Conservation (phyloP, 2,329 filamentous ascomycete genomes). For the Botrytis cinerea region DNA sequence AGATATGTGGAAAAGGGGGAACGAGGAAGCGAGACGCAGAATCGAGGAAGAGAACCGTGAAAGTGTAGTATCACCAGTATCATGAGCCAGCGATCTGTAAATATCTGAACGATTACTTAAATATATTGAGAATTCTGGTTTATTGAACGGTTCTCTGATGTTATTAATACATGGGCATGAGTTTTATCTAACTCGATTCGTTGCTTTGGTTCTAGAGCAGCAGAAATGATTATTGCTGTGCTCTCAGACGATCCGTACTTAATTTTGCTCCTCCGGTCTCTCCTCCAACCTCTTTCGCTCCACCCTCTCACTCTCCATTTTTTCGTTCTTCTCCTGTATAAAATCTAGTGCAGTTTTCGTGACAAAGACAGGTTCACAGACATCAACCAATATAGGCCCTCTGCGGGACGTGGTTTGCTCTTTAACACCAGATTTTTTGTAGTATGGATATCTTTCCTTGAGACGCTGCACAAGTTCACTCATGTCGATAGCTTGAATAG, state of each 20-base stretch:
- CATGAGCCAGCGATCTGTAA: not conserved
- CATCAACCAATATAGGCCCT: not conserved
- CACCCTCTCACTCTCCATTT: not conserved
- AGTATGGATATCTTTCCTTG: not conserved
- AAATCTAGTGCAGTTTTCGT: not conserved
- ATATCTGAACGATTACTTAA: not conserved
- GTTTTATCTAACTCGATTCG: not conserved
- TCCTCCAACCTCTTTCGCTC: not conserved
- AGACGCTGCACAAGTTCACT: not conserved
- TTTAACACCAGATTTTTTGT: not conserved
- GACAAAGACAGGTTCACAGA: not conserved
- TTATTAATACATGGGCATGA: not conserved
- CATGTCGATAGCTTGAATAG: not conserved
- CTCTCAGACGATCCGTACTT: not conserved
- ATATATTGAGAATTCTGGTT: not conserved
- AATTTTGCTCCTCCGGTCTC: not conserved
- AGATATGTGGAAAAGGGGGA: slow-evolving; percentile 58
- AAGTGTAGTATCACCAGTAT: slow-evolving; percentile 6
- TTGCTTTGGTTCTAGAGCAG: not conserved
- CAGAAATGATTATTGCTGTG: not conserved
- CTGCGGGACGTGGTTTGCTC: not conserved
- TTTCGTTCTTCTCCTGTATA: not conserved
- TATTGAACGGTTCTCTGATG: not conserved
- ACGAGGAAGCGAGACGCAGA: slow-evolving; percentile 44
- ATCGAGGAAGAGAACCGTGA: slow-evolving; percentile 23